Percentiles rank a stretch among this genome's conserved stretches.
phyloP scores from a whole-genome alignment of 176 grass and related monocot genomes.

The Lolium rigidum region DNA sequence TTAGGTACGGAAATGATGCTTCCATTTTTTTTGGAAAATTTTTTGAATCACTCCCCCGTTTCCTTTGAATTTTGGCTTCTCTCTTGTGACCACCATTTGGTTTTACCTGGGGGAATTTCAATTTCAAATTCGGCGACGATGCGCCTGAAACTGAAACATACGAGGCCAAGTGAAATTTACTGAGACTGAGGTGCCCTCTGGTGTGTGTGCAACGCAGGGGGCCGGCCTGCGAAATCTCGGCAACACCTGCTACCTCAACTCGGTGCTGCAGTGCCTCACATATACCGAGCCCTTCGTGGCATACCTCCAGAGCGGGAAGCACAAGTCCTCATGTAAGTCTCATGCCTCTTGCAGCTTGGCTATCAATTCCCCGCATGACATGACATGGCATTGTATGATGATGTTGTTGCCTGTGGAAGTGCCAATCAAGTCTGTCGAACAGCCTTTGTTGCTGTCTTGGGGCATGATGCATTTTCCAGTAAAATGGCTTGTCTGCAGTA shows the following conservation, averaged over 20 bases:
- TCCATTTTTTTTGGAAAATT: too few relatives aligned
- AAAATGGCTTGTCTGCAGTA: neutral
- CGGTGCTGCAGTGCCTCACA: slow-evolving; percentile 84
- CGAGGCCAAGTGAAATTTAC: neutral
- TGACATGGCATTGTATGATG: neutral
- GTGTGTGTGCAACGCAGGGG: slow-evolving; percentile 56
- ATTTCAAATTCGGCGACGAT: neutral
- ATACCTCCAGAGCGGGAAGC: slow-evolving; percentile 78
- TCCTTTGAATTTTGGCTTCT: neutral
- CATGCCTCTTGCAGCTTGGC: neutral
- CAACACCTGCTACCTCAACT: slow-evolving; percentile 85
- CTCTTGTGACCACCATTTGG: neutral
- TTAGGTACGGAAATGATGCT: neutral
- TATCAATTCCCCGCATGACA: neutral
- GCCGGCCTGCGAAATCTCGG: slow-evolving; percentile 80
- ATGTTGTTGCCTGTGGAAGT: neutral
- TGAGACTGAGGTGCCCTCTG: slow-evolving; percentile 7
- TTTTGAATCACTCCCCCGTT: too few relatives aligned
- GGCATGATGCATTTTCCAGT: slow-evolving; percentile 3
- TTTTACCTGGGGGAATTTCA: slow-evolving; percentile 13
- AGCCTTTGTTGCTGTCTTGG: slow-evolving; percentile 3
- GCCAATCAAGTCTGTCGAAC: neutral
- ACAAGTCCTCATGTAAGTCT: slow-evolving; percentile 80
- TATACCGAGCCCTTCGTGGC: slow-evolving; percentile 82
- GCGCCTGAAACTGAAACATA: neutral